These are phyloP conservation scores for Mycena sp. DNA, from an alignment of 1,284 basidiomycete genomes.

Conservation along the genomic window DNA sequence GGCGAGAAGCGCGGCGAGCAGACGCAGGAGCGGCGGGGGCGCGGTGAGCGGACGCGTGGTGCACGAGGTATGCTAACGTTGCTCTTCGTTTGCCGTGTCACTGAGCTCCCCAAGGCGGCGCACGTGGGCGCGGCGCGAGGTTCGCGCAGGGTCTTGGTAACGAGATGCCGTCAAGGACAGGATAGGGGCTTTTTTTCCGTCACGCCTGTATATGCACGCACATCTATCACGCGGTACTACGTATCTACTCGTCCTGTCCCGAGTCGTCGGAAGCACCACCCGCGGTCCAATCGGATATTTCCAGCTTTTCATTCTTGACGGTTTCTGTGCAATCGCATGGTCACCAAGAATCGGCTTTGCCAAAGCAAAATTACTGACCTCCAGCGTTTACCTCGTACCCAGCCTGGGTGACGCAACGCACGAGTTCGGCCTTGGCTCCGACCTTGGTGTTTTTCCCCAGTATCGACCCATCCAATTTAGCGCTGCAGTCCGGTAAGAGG, in stretches of 20 bases:
- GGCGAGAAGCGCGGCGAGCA: constrained; percentile 83
- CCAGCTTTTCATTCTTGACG: constrained; percentile 73
- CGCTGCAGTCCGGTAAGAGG: constrained; percentile 56
- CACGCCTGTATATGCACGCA: constrained; percentile 9
- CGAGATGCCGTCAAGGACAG: constrained; percentile 62
- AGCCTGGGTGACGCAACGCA: constrained; percentile 88
- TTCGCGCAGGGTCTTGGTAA: constrained; percentile 84
- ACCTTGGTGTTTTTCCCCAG: constrained; percentile 86
- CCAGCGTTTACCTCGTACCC: constrained; percentile 84
- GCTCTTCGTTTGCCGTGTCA: not conserved
- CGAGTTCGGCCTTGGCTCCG: constrained; percentile 82
- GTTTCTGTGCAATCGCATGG: constrained; percentile 48
- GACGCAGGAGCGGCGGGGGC: constrained; percentile 75
- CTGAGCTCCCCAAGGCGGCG: constrained; percentile 52
- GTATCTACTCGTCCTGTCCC: constrained; percentile 37
- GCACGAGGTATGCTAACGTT: constrained; percentile 56
- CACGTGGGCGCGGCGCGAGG: constrained; percentile 74
- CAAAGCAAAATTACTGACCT: constrained; percentile 54
- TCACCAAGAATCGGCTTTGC: not conserved
- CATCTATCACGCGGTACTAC: constrained; percentile 16
- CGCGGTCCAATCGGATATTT: constrained; percentile 68
- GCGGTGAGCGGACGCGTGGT: constrained; percentile 71
- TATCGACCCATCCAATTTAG: constrained; percentile 90
- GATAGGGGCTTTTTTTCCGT: constrained; percentile 18
- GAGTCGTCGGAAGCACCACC: constrained; percentile 34